Base-by-base conservation (phyloP, 148 eudicot genomes). In the Camellia sinensis region DNA sequence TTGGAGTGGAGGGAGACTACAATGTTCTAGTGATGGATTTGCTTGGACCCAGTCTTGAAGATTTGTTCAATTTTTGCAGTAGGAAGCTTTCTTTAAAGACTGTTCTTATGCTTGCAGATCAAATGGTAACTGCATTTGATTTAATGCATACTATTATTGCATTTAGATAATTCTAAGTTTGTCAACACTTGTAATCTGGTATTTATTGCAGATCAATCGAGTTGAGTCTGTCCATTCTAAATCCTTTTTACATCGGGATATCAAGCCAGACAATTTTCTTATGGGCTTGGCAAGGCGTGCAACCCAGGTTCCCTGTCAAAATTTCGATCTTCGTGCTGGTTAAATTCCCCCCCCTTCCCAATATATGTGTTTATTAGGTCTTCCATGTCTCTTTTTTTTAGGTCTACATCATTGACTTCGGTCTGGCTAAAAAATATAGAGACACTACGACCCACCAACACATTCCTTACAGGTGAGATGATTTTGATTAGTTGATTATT, bases 91-190 rank as follows among this genome's bases (percentile, higher is more conserved):
- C 98, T 73, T 81, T 95, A 80, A 95, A 95, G 90, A 95, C 98
- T 43, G 97, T 95, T 88, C 90, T 95, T 40, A 95, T 95, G 98
- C 96, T 95, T 82, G 98, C 98, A n/a, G 98, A 93, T 90, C 97
- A 95, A 85, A 95, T 95, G 98, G 98, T 93, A 79, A 67, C 53
- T 82, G 67, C 44, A 48, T 64, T 18, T 61, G 43, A 41, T 50
- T 21, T 50, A 4, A 61, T 21, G 0, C 10, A 5, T 19, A 37
- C 5, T n/a, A 9, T 29, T 45, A 52, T 12, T 0, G 1, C 22
- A 11, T 64, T 74, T 22, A 12, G 43, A 44, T 9, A 29, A 29
- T 29, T 29, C 37, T 29, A 29, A 13, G 22, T 68, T 75, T 81
- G 48, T 48, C 37, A 1, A 67, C n/a, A 3, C 29, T 70, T 74